Base-by-base conservation (phyloP, 176 grass and related monocot species). In the Cenchrus fungigraminus region DNA sequence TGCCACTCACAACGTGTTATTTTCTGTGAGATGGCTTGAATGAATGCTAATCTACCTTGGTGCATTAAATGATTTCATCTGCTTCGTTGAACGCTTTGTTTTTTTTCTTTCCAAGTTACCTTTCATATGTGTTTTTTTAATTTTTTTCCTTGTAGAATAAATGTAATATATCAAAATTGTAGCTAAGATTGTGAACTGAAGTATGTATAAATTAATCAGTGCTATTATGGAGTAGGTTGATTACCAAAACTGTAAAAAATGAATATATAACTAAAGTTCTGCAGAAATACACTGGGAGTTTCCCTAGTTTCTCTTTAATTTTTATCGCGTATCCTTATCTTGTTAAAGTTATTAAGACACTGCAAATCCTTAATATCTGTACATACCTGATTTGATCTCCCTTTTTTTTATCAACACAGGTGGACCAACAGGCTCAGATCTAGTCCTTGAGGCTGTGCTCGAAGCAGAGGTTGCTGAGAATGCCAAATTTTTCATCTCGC, bases 391-490 rank as follows among this genome's bases (percentile, higher is more conserved):
- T 55, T 65, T 25, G 51, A 28, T 42, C 14, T 79, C 59, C 45
- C 44, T 12, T 70, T 14, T 85, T 78, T 83, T 65, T 53, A 61
- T 84, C 45, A 54, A 50, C 12, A 22, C 85, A 98, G 93, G 75
- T 84, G 91, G 88, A 82, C 79, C 62, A 65, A 90, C 74, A 43
- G 96, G 96, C 5, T 94, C 93, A 57, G 91, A 95, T 55, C 81
- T 98, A 71, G 71, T 98, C 34, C 86, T 98, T 5, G 91, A 95
- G 84, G 96, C 96, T 65, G 82, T 95, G 61, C 29, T 98, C 77
- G 93, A 98, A 85, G 96, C 88, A 2, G 91, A 98, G 42, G 96
- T 98, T 51, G 96, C 93, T 67, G 74, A 87, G 28, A 91, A 98
- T 51, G 91, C 92, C 22, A 93, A 92, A 84, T 67, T 90, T 1